Base-by-base conservation (phyloP, 352 stramenopile genomes). In the Pythium aphanidermatum region DNA sequence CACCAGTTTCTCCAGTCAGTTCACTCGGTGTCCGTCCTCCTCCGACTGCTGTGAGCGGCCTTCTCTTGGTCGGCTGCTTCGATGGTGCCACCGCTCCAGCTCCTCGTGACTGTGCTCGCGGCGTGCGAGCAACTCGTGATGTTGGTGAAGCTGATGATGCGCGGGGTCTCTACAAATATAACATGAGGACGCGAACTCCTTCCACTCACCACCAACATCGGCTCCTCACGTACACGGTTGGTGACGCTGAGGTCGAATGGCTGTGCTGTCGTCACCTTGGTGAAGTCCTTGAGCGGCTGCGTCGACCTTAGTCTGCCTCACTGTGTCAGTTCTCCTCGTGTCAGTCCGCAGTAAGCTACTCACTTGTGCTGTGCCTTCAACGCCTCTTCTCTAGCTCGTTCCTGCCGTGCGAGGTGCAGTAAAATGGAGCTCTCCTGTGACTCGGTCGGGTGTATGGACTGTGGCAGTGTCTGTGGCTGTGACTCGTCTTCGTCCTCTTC, bases 161-260 rank as follows among this genome's bases (percentile, higher is more conserved):
- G 43, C 10, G 39, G 26, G 26, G 47, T 63, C 52, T 64, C 23
- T 21, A 6, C 7, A 19, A 19, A 43, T 16, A 11, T 16, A 17
- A 38, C 7, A 14, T 34, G 13, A 26, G 21, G n/a, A n/a, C n/a
- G n/a, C n/a, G n/a, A n/a, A n/a, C n/a, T n/a, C n/a, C n/a, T n/a
- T n/a, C n/a, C n/a, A n/a, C n/a, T n/a, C n/a, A 57, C 9, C 20
- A 39, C n/a, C 16, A 13, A 1, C 13, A 35, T 16, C 24, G 14
- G 17, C 12, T 16, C 27, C 19, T 28, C 14, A 36, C 46, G 23
- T 19, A 77, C 67, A 54, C 68, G 70, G 28, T 89, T 89, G 21
- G 58, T 70, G n/a, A 63, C 56, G 39, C 77, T 89, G 29, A 89
- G 56, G 38, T 66, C 55, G 49, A 89, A 89, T 0, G 77, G 74